Base-by-base conservation (phyloP, 352 stramenopile genomes). In the Phytophthora cactorum region DNA sequence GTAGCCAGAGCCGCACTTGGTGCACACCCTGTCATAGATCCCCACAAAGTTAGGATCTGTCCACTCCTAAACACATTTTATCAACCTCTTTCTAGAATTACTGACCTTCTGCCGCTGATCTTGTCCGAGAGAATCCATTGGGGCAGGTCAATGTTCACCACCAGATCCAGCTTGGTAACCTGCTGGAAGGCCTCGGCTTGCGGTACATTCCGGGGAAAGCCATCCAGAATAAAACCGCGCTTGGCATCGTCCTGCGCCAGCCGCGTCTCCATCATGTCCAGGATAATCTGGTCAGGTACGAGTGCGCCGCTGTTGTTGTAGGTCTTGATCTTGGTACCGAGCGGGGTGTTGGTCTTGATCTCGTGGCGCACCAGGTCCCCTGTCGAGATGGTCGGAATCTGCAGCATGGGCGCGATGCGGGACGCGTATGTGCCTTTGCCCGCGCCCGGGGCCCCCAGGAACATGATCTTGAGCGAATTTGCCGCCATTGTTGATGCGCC, bases 361-460 rank as follows among this genome's bases (percentile, higher is more conserved):
- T 97, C 89, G 57, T 92, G 73, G 46, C 91, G 85, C 59, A 97
- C 86, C 45, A 97, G 75, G 51, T 97, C 91, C 17, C 91, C 89
- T 38, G 89, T 97, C 11, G 89, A 96, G 52, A 97, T 97, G 38
- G 88, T 93, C 39, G 91, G 90, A 69, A 97, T 93, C 57, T 90
- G 65, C 55, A 97, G 76, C 73, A 90, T 84, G 9, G 84, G 84
- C n/a, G 89, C 86, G 39, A 97, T 93, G 57, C 88, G 88, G 43
- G 78, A 86, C 29, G 90, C 89, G 66, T 97, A 97, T 46, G 91
- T 97, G 66, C 91, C 91, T 76, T 97, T 97, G 66, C 91, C 91
- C 3, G 90, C 89, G 54, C 91, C 91, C 0, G 91, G 91, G 39
- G 91, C 88, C 9, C 91, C 91, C 4, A 97, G 85, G 65, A 97